Conservation (phyloP, 1,284 basidiomycete genomes). For the Moniliophthora roreri region DNA sequence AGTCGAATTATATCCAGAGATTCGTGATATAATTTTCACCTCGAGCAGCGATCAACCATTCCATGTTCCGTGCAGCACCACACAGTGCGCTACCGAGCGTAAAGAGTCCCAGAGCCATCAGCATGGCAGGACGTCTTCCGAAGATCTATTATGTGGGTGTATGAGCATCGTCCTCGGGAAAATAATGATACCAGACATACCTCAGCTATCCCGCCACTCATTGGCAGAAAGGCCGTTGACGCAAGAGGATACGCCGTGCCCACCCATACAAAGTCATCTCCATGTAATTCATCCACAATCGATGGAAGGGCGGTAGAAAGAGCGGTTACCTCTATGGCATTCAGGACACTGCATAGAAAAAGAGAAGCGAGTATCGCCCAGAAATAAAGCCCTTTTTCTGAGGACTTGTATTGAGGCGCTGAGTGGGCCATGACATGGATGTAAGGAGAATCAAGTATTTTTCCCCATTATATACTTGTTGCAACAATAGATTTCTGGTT, state of each 20-base stretch:
- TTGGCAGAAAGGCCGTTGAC: slow-evolving; percentile 15
- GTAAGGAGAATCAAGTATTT: no score
- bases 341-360: no score
- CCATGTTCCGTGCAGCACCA: slow-evolving; percentile 16
- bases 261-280: slow-evolving; percentile 15
- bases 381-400: no score
- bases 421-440: no score
- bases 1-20: background rate
- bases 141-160: slow-evolving; percentile 11
- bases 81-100: slow-evolving; percentile 18
- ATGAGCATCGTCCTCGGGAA: background rate
- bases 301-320: slow-evolving; percentile 7
- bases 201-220: slow-evolving; percentile 17
- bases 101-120: slow-evolving; percentile 16
- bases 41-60: slow-evolving; percentile 19
- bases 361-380: no score
- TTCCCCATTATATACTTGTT: no score
- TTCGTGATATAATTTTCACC: slow-evolving; percentile 10
- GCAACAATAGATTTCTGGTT: no score
- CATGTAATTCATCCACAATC: slow-evolving; percentile 12
- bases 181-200: background rate
- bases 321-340: slow-evolving; percentile 5
- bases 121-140: slow-evolving; percentile 17
- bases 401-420: no score
- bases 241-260: slow-evolving; percentile 14